Conservation (phyloP, 495 filamentous ascomycete species). For the Trichocladium antarcticum region DNA sequence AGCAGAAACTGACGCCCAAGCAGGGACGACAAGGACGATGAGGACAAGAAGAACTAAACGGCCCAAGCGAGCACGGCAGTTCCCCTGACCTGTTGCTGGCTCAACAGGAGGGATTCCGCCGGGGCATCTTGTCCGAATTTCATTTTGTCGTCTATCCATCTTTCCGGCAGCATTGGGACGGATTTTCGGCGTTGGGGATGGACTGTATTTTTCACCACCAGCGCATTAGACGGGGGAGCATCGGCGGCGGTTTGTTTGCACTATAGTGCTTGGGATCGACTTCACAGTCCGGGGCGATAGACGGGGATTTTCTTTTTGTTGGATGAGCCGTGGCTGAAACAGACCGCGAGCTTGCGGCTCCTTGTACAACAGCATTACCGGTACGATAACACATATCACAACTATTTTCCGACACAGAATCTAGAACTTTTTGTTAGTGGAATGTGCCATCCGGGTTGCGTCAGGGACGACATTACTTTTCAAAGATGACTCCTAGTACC, state of each 20-base stretch:
- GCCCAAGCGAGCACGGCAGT: neutral
- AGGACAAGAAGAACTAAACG: slow-evolving; percentile 16
- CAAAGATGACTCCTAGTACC: slow-evolving; percentile 92
- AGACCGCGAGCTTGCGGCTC: neutral
- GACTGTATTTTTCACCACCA: neutral
- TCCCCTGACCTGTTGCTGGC: slow-evolving; percentile 1
- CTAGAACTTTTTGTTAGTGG: slow-evolving; percentile 9
- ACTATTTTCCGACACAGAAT: slow-evolving; percentile 27
- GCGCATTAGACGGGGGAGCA: neutral
- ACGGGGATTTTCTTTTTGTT: slow-evolving; percentile 1
- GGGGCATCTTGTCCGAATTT: neutral
- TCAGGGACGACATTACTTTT: slow-evolving; percentile 51
- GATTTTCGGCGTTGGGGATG: neutral
- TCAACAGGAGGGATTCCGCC: neutral
- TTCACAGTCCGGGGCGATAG: slow-evolving; percentile 1
- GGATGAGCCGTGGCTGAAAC: neutral
- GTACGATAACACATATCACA: neutral
- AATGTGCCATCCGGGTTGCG: neutral
- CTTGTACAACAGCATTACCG: slow-evolving; percentile 4
- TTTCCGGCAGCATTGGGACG: slow-evolving; percentile 1
- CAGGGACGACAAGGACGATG: slow-evolving; percentile 24
- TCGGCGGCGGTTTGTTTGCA: neutral
- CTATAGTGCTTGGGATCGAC: neutral
- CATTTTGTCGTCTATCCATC: neutral
- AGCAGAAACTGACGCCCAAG: slow-evolving; percentile 8